These are phyloP conservation scores for Gloeophyllum trabeum DNA, from an alignment of 768 basidiomycete genomes.

Conservation along the genomic window DNA sequence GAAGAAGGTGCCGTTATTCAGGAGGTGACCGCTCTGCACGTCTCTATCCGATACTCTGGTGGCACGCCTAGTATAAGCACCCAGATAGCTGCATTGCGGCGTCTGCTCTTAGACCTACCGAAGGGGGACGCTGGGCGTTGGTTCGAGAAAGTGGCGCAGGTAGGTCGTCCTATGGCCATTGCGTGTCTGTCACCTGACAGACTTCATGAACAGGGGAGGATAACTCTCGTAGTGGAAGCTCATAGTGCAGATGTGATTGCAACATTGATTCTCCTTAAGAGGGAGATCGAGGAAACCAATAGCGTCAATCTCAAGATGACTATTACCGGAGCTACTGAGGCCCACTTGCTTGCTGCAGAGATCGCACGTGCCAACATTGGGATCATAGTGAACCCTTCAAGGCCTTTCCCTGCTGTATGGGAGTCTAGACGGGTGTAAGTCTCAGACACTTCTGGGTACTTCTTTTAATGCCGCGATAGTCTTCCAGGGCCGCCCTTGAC, in stretches of 20 bases:
- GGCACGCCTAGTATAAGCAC: conserved; percentile 42
- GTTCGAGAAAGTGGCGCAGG: conserved; percentile 27
- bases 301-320: conserved; percentile 12
- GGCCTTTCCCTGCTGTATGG: conserved; percentile 26
- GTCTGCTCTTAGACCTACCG: conserved; percentile 26
- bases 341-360: conserved; percentile 24
- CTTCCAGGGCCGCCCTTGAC: neutral
- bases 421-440: conserved; percentile 17
- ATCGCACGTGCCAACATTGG: conserved; percentile 24
- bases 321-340: conserved; percentile 17
- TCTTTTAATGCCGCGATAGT: neutral
- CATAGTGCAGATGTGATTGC: conserved; percentile 31
- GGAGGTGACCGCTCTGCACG: conserved; percentile 48
- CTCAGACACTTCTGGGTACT: neutral
- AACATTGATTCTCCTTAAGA: conserved; percentile 25
- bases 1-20: conserved; percentile 48
- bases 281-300: conserved; percentile 11
- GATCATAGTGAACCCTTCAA: conserved; percentile 24
- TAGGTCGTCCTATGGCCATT: conserved; percentile 15
- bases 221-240: conserved; percentile 24
- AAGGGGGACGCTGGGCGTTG: conserved; percentile 13
- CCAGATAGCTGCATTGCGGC: conserved; percentile 45
- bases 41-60: conserved; percentile 2
- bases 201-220: conserved; percentile 13
- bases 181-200: conserved; percentile 4